Percentiles rank a stretch among this genome's conserved stretches.
Conservation (phyloP, 1,284 basidiomycete species). For the Cystobasidium sp. region DNA sequence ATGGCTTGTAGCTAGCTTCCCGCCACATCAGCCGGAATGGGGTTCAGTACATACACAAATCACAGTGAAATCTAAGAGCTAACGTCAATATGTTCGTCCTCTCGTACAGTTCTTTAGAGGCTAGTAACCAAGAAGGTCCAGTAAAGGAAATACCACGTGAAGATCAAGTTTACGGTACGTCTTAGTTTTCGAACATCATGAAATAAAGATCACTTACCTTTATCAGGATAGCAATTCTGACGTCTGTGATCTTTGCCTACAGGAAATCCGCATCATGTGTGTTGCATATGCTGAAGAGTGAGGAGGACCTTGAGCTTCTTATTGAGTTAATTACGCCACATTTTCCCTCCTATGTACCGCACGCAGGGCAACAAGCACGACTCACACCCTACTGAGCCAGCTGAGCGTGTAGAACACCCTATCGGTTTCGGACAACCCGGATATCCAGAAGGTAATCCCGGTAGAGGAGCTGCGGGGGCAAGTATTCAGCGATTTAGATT, state of each 20-base stretch:
- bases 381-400: constrained; percentile 17
- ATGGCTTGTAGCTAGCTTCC: neutral
- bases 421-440: constrained; percentile 23
- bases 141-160: constrained; percentile 16
- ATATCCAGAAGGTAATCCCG: constrained; percentile 25
- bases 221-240: no score
- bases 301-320: no score
- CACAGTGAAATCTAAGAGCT: neutral
- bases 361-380: constrained; percentile 34
- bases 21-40: neutral
- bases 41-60: neutral
- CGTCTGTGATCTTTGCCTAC: neutral
- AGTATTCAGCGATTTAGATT: neutral
- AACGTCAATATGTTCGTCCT: neutral
- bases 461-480: constrained; percentile 22
- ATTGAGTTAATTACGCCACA: no score
- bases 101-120: constrained; percentile 4
- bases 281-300: neutral
- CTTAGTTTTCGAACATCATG: neutral
- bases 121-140: constrained; percentile 10
- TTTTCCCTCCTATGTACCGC: no score
- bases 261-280: constrained; percentile 34
- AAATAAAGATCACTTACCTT: no score
- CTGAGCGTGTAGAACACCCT: constrained; percentile 21
- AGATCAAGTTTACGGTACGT: constrained; percentile 13